Conservation (phyloP, 257 asterid genomes). For the Forsythia viridissima region DNA sequence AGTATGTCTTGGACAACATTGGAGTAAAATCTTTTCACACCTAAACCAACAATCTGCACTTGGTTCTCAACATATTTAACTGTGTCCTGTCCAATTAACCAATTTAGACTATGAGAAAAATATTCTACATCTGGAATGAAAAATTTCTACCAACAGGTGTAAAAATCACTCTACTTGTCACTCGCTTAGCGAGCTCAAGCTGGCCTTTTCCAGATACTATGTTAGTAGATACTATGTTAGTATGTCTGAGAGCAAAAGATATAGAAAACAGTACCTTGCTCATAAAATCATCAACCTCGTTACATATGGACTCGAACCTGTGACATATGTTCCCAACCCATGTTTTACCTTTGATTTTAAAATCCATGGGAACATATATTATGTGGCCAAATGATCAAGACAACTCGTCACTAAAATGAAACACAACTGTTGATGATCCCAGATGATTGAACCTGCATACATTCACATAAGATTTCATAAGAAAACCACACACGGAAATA, state of each 20-base stretch:
- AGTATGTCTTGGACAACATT: conserved; percentile 51
- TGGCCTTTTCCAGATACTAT: not conserved
- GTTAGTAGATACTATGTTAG: not conserved
- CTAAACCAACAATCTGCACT: conserved; percentile 59
- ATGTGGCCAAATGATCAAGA: conserved; percentile 19
- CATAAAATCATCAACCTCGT: conserved; percentile 69
- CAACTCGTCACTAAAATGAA: conserved; percentile 13
- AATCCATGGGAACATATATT: conserved; percentile 37
- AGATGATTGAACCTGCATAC: conserved; percentile 29
- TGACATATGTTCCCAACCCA: conserved; percentile 73
- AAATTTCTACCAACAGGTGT: not conserved
- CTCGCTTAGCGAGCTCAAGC: not conserved
- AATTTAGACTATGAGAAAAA: not conserved
- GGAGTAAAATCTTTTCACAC: conserved; percentile 55
- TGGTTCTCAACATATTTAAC: conserved; percentile 58
- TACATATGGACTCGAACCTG: conserved; percentile 62
- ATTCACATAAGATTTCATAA: conserved; percentile 9
- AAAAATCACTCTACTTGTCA: not conserved
- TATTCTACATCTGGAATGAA: not conserved
- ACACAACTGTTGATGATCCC: conserved; percentile 2
- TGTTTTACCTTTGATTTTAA: conserved; percentile 35
- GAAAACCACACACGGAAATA: not conserved
- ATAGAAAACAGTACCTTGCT: conserved; percentile 47
- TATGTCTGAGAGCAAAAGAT: not conserved
- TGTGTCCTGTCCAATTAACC: conserved; percentile 48